Evolutionary conservation across 805 yeast species (phyloP).

Genomic region (Starmerella scarabaei): DNA sequence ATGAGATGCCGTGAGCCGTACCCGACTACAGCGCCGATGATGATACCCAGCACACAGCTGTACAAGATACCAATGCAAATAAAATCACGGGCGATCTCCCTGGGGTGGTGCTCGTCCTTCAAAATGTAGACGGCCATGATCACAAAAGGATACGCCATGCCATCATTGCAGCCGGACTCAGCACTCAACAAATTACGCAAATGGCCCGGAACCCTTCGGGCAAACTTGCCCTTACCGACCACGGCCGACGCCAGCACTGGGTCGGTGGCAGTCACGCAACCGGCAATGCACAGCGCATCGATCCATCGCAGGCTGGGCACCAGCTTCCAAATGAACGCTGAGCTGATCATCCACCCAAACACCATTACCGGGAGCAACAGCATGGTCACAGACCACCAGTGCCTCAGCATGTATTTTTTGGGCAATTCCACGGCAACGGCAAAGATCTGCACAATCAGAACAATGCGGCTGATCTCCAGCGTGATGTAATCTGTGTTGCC

Average conservation of each 20-base stretch:
- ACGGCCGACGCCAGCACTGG: constrained; percentile 93
- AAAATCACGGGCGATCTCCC: constrained; percentile 69
- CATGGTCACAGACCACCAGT: constrained; percentile 64
- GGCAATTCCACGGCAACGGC: constrained; percentile 94
- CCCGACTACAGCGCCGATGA: constrained; percentile 65
- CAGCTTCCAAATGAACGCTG: constrained; percentile 63
- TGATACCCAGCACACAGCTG: constrained; percentile 68
- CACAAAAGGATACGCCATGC: constrained; percentile 90
- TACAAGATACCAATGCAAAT: constrained; percentile 60
- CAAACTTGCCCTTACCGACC: constrained; percentile 87
- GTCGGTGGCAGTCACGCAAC: constrained; percentile 89
- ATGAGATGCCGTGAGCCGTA: constrained; percentile 56
- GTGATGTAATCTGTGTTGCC: constrained; percentile 75
- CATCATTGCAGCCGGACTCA: constrained; percentile 85
- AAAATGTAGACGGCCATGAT: constrained; percentile 54
- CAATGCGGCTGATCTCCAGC: constrained; percentile 68
- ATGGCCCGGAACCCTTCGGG: constrained; percentile 86
- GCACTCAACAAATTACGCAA: constrained; percentile 70
- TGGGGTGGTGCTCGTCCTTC: constrained; percentile 49
- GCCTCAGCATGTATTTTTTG: constrained; percentile 71
- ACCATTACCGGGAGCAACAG: constrained; percentile 82
- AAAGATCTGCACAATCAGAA: constrained; percentile 75
- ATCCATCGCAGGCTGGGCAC: constrained; percentile 62
- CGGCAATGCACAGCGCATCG: constrained; percentile 61
- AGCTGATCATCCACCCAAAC: constrained; percentile 73